Percentiles rank a stretch among this genome's conserved stretches.
Evolutionary conservation across 805 yeast genomes (phyloP).

Genomic region (Priceomyces melissophilus): DNA sequence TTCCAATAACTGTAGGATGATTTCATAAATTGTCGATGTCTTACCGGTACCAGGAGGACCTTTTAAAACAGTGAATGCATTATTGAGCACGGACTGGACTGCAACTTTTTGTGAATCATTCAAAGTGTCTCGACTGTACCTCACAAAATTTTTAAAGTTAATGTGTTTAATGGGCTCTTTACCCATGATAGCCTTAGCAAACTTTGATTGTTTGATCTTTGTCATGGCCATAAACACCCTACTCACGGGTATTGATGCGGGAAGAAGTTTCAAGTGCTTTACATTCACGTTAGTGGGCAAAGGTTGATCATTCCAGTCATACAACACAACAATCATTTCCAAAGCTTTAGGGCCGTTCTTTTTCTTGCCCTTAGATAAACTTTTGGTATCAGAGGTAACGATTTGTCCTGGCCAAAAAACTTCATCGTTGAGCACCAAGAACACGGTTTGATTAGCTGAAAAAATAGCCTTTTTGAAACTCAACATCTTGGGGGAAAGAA

Average conservation of each 20-base stretch:
- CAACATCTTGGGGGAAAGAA: constrained; percentile 48
- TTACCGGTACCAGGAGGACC: constrained; percentile 70
- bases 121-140: constrained; percentile 46
- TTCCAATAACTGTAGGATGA: constrained; percentile 51
- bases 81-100: constrained; percentile 49
- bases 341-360: constrained; percentile 24
- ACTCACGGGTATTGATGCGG: constrained; percentile 60
- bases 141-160: constrained; percentile 52
- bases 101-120: constrained; percentile 60
- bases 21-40: constrained; percentile 41
- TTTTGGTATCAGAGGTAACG: constrained; percentile 36
- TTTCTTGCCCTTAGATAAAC: constrained; percentile 14
- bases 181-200: constrained; percentile 53
- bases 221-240: constrained; percentile 68
- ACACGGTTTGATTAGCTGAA: constrained; percentile 53
- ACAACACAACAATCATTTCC: constrained; percentile 49
- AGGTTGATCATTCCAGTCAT: constrained; percentile 54
- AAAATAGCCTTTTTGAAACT: constrained; percentile 59
- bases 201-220: constrained; percentile 49
- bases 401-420: constrained; percentile 60
- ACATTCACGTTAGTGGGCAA: constrained; percentile 46
- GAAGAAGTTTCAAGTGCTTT: constrained; percentile 42
- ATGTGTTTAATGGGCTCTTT: constrained; percentile 54
- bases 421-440: constrained; percentile 48
- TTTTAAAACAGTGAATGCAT: constrained; percentile 45